Percentiles rank a stretch among this genome's conserved stretches.
Evolutionary conservation across 352 stramenopile species (phyloP).

Genomic region (Pythium coloratum): DNA sequence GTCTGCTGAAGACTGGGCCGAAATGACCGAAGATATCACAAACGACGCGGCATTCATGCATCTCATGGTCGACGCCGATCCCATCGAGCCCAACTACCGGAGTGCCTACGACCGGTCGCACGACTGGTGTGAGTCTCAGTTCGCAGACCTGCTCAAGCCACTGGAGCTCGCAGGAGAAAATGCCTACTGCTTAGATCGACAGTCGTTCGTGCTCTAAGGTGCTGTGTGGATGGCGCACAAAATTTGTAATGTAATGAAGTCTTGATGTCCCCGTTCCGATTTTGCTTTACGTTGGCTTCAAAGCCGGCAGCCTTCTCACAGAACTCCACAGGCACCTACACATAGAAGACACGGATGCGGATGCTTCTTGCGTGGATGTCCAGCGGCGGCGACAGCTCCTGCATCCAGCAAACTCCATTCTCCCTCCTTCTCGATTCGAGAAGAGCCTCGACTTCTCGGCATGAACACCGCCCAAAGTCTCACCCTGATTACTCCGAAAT

Average conservation of each 20-base stretch:
- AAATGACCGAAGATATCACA: constrained; percentile 21
- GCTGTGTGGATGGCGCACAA: too few relatives aligned
- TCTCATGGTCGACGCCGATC: constrained; percentile 23
- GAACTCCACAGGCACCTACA: not conserved
- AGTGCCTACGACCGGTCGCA: constrained; percentile 6
- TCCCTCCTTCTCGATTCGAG: not conserved
- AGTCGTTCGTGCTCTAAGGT: not conserved
- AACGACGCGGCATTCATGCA: constrained; percentile 25
- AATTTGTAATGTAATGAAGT: not conserved
- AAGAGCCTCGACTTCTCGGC: not conserved
- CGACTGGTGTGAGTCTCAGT: constrained; percentile 22
- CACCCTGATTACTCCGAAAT: not conserved
- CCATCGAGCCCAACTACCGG: constrained; percentile 14
- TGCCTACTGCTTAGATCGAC: not conserved
- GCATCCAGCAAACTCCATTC: not conserved
- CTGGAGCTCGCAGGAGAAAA: constrained; percentile 5
- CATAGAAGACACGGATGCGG: too few relatives aligned
- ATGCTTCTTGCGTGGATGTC: too few relatives aligned
- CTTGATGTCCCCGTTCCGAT: not conserved
- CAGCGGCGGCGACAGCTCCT: too few relatives aligned
- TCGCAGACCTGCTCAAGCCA: constrained; percentile 16
- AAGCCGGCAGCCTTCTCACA: not conserved
- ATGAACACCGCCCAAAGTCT: not conserved
- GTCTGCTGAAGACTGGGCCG: constrained; percentile 12
- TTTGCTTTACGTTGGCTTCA: not conserved